These are phyloP conservation scores for Citrus hindsii DNA, from an alignment of 345 rosid species.

Conservation along the genomic window DNA sequence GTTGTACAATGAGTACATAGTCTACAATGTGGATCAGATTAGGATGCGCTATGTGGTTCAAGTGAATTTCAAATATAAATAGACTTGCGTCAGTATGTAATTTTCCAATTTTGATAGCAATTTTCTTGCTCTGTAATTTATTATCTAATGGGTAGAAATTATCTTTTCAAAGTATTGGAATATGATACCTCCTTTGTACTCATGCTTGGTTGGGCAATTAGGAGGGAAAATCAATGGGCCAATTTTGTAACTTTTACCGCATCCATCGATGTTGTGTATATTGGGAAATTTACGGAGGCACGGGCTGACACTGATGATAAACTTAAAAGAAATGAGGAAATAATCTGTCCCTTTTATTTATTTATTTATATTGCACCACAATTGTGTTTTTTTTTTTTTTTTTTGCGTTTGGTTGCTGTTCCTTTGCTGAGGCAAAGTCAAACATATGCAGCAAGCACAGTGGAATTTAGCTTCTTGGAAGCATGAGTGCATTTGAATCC, in stretches of 20 bases:
- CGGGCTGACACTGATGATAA: no score
- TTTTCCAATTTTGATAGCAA: background rate
- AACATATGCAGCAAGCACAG: conserved; percentile 28
- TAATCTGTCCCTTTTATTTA: no score
- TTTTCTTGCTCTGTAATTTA: background rate
- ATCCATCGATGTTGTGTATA: background rate
- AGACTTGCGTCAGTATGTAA: background rate
- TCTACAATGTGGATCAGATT: conserved; percentile 80
- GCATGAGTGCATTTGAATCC: conserved; percentile 30
- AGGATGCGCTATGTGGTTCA: conserved; percentile 74
- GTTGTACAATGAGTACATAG: conserved; percentile 75
- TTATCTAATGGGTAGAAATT: background rate
- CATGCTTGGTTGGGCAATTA: background rate
- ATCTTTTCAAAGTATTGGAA: background rate
- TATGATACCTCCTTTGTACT: background rate
- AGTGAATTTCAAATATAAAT: conserved; percentile 59
- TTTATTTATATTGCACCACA: background rate
- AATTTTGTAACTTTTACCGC: background rate
- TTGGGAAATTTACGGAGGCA: no score
- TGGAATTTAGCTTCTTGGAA: conserved; percentile 23
- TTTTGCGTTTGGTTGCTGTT: conserved; percentile 27
- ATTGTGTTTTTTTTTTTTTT: background rate
- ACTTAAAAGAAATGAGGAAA: no score
- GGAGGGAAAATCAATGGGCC: background rate
- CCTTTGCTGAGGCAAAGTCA: conserved; percentile 2